A percentile compares a stretch with the other conserved stretches of the same genome.
Conservation (phyloP, 1,284 basidiomycete genomes). For the Irpex sp. region DNA sequence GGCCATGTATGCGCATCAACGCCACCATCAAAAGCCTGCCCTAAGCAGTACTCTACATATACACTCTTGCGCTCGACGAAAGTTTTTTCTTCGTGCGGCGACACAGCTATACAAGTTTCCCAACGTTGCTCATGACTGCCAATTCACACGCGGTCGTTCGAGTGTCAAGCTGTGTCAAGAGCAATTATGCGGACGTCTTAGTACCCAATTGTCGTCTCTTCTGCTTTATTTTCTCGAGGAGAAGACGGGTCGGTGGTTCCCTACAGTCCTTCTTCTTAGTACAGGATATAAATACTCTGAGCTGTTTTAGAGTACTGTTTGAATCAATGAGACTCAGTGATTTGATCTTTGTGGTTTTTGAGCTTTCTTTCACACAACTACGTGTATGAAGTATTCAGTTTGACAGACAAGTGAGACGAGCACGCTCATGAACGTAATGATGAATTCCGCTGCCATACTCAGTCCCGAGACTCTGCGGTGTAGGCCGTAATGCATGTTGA, state of each 20-base stretch:
- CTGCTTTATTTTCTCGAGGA: slow-evolving; percentile 28
- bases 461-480: no score
- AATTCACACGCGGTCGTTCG: slow-evolving; percentile 62
- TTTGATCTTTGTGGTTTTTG: no score
- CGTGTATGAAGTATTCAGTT: no score
- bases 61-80: slow-evolving; percentile 5
- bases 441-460: no score
- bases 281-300: neutral
- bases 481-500: no score
- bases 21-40: slow-evolving; percentile 13
- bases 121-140: slow-evolving; percentile 84
- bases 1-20: neutral
- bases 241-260: slow-evolving; percentile 79
- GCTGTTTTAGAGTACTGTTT: neutral
- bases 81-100: slow-evolving; percentile 62
- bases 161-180: slow-evolving; percentile 84
- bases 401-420: no score
- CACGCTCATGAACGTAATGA: no score
- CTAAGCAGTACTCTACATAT: slow-evolving; percentile 15
- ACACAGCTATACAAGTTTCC: slow-evolving; percentile 64
- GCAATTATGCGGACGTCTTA: slow-evolving; percentile 64
- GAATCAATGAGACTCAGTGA: no score
- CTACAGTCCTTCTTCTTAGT: slow-evolving; percentile 38
- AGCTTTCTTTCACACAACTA: no score
- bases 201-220: slow-evolving; percentile 55